phyloP scores from a whole-genome alignment of 1,284 basidiomycete genomes.

The Pisolithus thermaeus region DNA sequence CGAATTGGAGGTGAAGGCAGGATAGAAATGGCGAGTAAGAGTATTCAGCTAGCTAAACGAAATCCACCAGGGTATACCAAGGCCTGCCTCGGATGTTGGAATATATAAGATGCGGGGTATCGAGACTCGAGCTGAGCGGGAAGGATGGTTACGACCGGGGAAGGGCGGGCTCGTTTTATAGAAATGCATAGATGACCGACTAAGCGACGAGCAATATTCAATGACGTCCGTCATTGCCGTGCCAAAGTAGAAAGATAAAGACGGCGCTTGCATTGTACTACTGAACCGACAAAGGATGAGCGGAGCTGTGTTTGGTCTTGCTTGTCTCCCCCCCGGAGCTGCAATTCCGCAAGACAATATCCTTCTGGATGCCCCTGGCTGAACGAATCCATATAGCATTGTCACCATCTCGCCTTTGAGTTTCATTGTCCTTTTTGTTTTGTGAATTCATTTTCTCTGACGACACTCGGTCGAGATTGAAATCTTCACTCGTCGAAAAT shows the following conservation, averaged over 20 bases:
- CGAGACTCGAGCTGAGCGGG: conserved; percentile 15
- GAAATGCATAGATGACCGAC: conserved; percentile 5
- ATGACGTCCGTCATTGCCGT: not conserved
- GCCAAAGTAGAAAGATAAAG: conserved; percentile 6
- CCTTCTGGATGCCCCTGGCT: not conserved
- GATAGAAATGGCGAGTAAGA: conserved; percentile 9
- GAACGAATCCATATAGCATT: not conserved
- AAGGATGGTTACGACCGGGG: conserved; percentile 12
- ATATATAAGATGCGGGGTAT: conserved; percentile 23
- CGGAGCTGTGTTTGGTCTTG: not conserved
- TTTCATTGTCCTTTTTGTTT: conserved; percentile 5
- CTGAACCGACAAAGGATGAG: conserved; percentile 5
- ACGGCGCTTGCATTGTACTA: conserved; percentile 8
- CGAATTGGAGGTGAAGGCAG: not conserved
- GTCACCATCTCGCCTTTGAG: not conserved
- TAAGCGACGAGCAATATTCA: conserved; percentile 4
- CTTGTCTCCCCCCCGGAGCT: not conserved
- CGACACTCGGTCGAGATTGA: no score
- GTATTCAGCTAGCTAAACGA: conserved; percentile 14
- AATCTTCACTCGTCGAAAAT: no score
- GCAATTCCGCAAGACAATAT: not conserved
- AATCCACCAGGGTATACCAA: conserved; percentile 30
- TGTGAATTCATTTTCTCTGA: not conserved
- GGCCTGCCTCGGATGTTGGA: conserved; percentile 29
- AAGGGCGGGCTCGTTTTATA: conserved; percentile 27